Percentiles rank a stretch among this genome's conserved stretches.
phyloP scores from a whole-genome alignment of 495 filamentous ascomycete species.

The Penicillium canariense region DNA sequence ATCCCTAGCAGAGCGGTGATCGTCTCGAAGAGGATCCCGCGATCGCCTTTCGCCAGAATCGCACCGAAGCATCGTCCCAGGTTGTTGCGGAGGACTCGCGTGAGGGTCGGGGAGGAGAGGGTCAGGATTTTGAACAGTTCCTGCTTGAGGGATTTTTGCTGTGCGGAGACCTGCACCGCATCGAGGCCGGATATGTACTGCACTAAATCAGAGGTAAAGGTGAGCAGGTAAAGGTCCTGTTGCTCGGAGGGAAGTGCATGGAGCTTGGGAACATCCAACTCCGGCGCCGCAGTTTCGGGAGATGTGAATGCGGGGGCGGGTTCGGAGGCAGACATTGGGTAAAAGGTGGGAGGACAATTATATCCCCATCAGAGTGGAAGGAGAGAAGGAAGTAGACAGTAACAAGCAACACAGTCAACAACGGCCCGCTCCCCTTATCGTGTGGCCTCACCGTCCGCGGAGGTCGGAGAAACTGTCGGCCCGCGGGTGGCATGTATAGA shows the following conservation, averaged over 20 bases:
- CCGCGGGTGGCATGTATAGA: slow-evolving; percentile 26
- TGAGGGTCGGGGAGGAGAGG: slow-evolving; percentile 78
- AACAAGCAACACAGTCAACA: slow-evolving; percentile 1
- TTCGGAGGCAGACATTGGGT: slow-evolving; percentile 44
- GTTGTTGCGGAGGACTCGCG: slow-evolving; percentile 87
- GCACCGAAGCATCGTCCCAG: slow-evolving; percentile 78
- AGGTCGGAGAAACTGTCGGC: slow-evolving; percentile 37
- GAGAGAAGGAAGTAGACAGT: slow-evolving; percentile 6
- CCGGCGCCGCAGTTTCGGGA: slow-evolving; percentile 41
- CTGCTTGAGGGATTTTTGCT: slow-evolving; percentile 85
- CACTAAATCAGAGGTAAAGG: slow-evolving; percentile 79
- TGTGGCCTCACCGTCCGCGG: slow-evolving; percentile 32
- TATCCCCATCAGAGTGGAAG: slow-evolving; percentile 26
- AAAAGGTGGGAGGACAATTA: slow-evolving; percentile 11
- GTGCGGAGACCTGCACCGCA: slow-evolving; percentile 73
- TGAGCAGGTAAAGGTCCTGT: slow-evolving; percentile 89
- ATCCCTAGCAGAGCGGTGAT: slow-evolving; percentile 83
- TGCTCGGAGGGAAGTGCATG: slow-evolving; percentile 90
- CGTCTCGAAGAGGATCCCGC: slow-evolving; percentile 89
- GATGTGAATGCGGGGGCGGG: slow-evolving; percentile 24
- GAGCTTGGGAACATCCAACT: slow-evolving; percentile 85
- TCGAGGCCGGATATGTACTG: slow-evolving; percentile 74
- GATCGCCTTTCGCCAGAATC: slow-evolving; percentile 83
- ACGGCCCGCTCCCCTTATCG: slow-evolving; percentile 27
- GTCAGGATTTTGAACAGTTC: slow-evolving; percentile 89